Conservation (phyloP, 116 monocot genomes). For the Trichopus zeylanicus region DNA sequence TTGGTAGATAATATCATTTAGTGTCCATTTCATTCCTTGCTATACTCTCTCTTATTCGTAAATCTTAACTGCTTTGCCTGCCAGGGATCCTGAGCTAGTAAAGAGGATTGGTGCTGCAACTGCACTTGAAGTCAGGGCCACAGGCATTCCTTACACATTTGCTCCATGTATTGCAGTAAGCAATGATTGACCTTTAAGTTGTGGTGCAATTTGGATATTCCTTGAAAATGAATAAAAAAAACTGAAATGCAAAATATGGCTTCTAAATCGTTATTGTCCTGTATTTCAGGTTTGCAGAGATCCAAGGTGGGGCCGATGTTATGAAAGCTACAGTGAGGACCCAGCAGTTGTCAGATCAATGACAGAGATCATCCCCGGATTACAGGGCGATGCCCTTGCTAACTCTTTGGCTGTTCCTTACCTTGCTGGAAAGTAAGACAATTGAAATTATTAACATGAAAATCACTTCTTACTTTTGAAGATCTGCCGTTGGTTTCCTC, state of each 20-base stretch:
- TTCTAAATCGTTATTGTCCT: not conserved
- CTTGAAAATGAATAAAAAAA: not conserved
- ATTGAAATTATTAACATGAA: too few relatives aligned
- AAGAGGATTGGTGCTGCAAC: constrained; percentile 69
- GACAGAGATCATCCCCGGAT: constrained; percentile 54
- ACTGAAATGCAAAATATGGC: not conserved
- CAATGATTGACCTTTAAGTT: not conserved
- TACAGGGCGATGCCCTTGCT: constrained; percentile 45
- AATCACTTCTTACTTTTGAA: too few relatives aligned
- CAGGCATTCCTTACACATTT: constrained; percentile 68
- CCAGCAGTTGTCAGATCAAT: constrained; percentile 41
- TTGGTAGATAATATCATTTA: too few relatives aligned
- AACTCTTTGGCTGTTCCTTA: constrained; percentile 19
- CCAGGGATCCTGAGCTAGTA: constrained; percentile 53
- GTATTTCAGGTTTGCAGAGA: constrained; percentile 59
- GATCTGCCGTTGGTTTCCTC: too few relatives aligned
- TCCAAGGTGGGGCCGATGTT: constrained; percentile 72
- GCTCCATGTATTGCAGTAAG: constrained; percentile 74
- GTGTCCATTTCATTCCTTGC: too few relatives aligned
- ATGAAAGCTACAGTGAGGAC: constrained; percentile 72
- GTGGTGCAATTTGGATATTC: constrained; percentile 26
- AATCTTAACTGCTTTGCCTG: not conserved
- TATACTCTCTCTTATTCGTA: too few relatives aligned
- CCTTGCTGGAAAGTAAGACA: constrained; percentile 25
- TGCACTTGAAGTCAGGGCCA: constrained; percentile 75